Evolutionary conservation across 768 basidiomycete genomes (phyloP).

Genomic region (Tylopilus vinaceipallidus): DNA sequence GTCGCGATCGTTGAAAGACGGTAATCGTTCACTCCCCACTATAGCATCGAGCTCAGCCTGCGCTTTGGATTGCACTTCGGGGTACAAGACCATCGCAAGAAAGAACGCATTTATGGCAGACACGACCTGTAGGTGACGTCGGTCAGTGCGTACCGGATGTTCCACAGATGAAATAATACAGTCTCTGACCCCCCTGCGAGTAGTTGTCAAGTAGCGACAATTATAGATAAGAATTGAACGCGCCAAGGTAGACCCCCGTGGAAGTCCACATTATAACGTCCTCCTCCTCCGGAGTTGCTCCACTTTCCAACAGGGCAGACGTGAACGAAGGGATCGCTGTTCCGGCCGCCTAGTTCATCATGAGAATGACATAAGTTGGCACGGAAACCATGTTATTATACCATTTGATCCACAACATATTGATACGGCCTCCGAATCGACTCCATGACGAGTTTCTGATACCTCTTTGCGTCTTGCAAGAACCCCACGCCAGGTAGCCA

Average conservation of each 20-base stretch:
- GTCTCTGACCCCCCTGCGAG: conserved; percentile 46
- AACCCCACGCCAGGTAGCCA: conserved; percentile 39
- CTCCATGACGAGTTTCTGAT: conserved; percentile 27
- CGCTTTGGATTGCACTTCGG: conserved; percentile 22
- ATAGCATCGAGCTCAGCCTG: conserved; percentile 25
- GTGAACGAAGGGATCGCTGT: conserved; percentile 21
- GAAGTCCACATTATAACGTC: conserved; percentile 22
- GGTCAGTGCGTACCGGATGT: conserved; percentile 27
- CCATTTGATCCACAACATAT: conserved; percentile 47
- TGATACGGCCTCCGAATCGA: conserved; percentile 45
- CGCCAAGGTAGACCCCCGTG: conserved; percentile 8
- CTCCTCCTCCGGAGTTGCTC: conserved; percentile 15
- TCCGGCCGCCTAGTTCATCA: conserved; percentile 11
- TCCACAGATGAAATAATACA: conserved; percentile 32
- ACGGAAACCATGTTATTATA: conserved; percentile 9
- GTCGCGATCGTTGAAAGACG: conserved; percentile 18
- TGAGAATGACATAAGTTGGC: neutral
- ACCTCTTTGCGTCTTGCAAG: conserved; percentile 28
- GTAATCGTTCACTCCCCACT: conserved; percentile 22
- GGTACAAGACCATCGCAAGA: conserved; percentile 22
- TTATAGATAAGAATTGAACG: neutral
- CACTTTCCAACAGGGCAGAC: conserved; percentile 12
- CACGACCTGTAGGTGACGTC: conserved; percentile 1
- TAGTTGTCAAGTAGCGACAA: neutral
- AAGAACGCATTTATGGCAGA: conserved; percentile 21